A percentile compares a stretch with the other conserved stretches of the same genome.
phyloP scores from a whole-genome alignment of 2,329 filamentous ascomycete species.

The Phyllachora maydis region DNA sequence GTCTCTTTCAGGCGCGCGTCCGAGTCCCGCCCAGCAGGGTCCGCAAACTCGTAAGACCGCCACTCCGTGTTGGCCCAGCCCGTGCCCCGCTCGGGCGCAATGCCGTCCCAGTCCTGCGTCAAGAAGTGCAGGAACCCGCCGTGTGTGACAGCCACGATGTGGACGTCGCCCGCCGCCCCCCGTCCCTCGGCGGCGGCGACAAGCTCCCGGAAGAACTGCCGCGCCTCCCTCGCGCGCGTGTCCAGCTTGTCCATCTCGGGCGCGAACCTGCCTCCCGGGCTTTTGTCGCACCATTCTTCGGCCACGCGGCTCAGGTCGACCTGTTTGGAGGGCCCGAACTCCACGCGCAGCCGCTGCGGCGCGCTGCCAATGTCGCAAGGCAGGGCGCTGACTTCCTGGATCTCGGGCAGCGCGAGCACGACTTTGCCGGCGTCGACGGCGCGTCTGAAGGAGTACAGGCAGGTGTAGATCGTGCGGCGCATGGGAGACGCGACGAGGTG shows the following conservation, averaged over 20 bases:
- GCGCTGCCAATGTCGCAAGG: constrained; percentile 59
- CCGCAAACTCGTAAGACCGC: constrained; percentile 44
- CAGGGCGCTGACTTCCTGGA: constrained; percentile 58
- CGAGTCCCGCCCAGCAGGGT: constrained; percentile 24
- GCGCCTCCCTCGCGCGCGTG: constrained; percentile 35
- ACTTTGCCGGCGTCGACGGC: constrained; percentile 21
- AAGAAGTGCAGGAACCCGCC: constrained; percentile 72
- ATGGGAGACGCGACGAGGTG: constrained; percentile 62
- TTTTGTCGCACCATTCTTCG: constrained; percentile 55
- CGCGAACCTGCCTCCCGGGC: constrained; percentile 18
- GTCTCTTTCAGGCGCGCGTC: constrained; percentile 27
- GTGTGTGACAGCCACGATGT: constrained; percentile 63
- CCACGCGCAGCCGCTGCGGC: constrained; percentile 27
- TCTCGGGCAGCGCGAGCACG: constrained; percentile 48
- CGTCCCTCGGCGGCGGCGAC: constrained; percentile 17
- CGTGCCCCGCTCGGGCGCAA: constrained; percentile 29
- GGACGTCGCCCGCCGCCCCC: constrained; percentile 24
- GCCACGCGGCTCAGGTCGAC: constrained; percentile 44
- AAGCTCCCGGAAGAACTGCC: constrained; percentile 33
- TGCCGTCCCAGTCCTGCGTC: constrained; percentile 59
- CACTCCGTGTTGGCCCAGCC: constrained; percentile 58
- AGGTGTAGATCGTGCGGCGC: constrained; percentile 63
- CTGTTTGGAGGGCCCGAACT: constrained; percentile 32
- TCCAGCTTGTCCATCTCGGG: constrained; percentile 31
- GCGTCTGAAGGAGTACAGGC: constrained; percentile 45